A percentile compares a stretch with the other conserved stretches of the same genome.
Evolutionary conservation across 345 rosid genomes (phyloP).

Genomic region (Toxicodendron radicans): DNA sequence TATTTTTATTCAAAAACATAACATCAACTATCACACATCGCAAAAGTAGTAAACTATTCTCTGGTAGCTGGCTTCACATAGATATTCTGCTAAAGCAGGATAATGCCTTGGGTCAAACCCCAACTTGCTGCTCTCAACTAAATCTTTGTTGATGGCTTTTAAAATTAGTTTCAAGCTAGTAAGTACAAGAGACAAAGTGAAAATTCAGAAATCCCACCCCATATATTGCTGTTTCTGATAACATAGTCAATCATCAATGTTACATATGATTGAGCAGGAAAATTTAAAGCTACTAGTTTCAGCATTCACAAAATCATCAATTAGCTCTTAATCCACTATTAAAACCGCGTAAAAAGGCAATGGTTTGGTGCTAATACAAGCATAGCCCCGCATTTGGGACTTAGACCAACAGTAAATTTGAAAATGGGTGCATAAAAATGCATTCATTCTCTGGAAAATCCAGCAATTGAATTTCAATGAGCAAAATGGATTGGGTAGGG

Average conservation of each 20-base stretch:
- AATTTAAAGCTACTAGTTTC: neutral
- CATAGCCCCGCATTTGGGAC: too few species aligned
- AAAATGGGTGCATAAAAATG: neutral
- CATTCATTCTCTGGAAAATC: neutral
- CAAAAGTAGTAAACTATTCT: neutral
- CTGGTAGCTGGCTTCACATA: neutral
- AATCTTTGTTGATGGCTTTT: neutral
- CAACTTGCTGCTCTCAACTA: conserved; percentile 9
- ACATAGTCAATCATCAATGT: neutral
- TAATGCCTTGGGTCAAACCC: conserved; percentile 14
- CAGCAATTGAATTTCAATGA: too few species aligned
- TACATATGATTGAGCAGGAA: neutral
- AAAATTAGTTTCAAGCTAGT: neutral
- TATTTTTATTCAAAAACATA: neutral
- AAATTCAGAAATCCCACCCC: conserved; percentile 6
- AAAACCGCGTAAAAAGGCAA: neutral
- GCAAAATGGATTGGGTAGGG: too few species aligned
- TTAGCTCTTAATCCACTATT: neutral
- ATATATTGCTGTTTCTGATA: neutral
- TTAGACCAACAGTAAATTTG: neutral
- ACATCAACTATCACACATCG: conserved; percentile 1
- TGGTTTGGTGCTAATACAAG: too few species aligned
- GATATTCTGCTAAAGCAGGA: conserved; percentile 21
- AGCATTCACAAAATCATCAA: neutral
- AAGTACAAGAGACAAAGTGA: conserved; percentile 1